Conservation (phyloP, 257 asterid species). For the Salvia hispanica region DNA sequence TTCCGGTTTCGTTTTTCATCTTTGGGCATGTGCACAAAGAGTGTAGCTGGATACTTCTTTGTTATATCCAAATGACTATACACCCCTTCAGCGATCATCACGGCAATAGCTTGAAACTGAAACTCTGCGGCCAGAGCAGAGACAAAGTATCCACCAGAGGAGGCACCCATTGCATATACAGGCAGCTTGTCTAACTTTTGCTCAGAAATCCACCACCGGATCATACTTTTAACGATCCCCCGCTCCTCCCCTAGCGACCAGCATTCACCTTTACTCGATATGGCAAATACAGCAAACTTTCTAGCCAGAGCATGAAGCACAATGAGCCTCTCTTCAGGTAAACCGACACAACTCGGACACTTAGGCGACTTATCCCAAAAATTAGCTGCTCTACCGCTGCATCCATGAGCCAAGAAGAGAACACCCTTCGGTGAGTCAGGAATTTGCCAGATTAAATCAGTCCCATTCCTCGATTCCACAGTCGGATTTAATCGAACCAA, state of each 20-base stretch:
- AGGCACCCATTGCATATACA: slow-evolving; percentile 83
- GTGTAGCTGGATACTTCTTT: slow-evolving; percentile 69
- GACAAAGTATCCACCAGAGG: slow-evolving; percentile 93
- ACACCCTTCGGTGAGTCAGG: slow-evolving; percentile 81
- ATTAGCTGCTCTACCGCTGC: slow-evolving; percentile 79
- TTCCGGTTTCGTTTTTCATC: slow-evolving; percentile 64
- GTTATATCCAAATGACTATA: slow-evolving; percentile 56
- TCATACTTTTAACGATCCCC: slow-evolving; percentile 51
- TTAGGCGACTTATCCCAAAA: slow-evolving; percentile 86
- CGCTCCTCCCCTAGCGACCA: slow-evolving; percentile 81
- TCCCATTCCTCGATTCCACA: slow-evolving; percentile 59
- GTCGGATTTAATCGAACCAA: slow-evolving; percentile 58
- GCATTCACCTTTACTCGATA: slow-evolving; percentile 76
- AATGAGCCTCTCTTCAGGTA: slow-evolving; percentile 91
- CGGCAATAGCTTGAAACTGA: slow-evolving; percentile 52
- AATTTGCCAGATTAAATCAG: slow-evolving; percentile 80
- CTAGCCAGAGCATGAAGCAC: slow-evolving; percentile 78
- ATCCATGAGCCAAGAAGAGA: slow-evolving; percentile 91
- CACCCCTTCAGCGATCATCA: slow-evolving; percentile 94
- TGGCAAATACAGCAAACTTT: slow-evolving; percentile 74
- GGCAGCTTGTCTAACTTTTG: slow-evolving; percentile 64
- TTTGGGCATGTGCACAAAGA: slow-evolving; percentile 97
- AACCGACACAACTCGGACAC: slow-evolving; percentile 79
- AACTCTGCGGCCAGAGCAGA: slow-evolving; percentile 68
- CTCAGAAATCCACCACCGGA: slow-evolving; percentile 65